Percentiles rank a stretch among this genome's conserved stretches.
Evolutionary conservation across 1,139 yeast species (phyloP).

Genomic region (Candida tropicalis): DNA sequence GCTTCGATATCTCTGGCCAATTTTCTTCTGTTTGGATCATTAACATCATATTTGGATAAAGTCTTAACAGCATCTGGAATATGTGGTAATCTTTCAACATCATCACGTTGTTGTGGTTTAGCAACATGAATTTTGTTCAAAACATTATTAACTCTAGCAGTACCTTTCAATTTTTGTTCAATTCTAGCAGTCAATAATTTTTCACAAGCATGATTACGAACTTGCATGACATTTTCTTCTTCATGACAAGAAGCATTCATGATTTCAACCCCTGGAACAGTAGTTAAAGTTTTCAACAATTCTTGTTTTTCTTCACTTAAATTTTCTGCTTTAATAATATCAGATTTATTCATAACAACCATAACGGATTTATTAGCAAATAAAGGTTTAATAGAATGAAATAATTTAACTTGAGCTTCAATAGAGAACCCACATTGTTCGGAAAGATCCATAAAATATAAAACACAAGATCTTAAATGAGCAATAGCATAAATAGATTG

Average conservation of each 20-base stretch:
- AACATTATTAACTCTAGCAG: constrained; percentile 85
- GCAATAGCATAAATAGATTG: constrained; percentile 98
- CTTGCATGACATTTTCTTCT: constrained; percentile 94
- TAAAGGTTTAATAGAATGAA: constrained; percentile 94
- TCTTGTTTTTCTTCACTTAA: constrained; percentile 76
- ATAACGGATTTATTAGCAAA: constrained; percentile 95
- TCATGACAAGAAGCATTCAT: constrained; percentile 92
- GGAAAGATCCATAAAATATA: constrained; percentile 96
- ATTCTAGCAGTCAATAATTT: constrained; percentile 92
- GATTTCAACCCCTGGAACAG: constrained; percentile 82
- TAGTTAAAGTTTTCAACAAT: constrained; percentile 62
- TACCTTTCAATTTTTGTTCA: constrained; percentile 94
- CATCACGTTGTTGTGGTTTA: constrained; percentile 87
- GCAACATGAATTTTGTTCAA: constrained; percentile 96
- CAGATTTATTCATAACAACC: constrained; percentile 94
- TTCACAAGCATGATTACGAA: constrained; percentile 96
- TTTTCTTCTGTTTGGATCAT: constrained; percentile 80
- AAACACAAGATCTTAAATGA: constrained; percentile 92
- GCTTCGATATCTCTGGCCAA: constrained; percentile 88
- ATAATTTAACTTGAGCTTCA: constrained; percentile 95
- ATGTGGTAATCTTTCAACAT: constrained; percentile 71
- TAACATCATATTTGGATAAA: constrained; percentile 67
- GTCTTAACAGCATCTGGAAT: constrained; percentile 75
- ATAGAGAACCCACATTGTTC: constrained; percentile 99
- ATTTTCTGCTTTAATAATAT: constrained; percentile 83